Percentiles rank a stretch among this genome's conserved stretches.
These are phyloP conservation scores for Fusarium newnesense DNA, from an alignment of 2,329 filamentous ascomycete species.

Conservation along the genomic window DNA sequence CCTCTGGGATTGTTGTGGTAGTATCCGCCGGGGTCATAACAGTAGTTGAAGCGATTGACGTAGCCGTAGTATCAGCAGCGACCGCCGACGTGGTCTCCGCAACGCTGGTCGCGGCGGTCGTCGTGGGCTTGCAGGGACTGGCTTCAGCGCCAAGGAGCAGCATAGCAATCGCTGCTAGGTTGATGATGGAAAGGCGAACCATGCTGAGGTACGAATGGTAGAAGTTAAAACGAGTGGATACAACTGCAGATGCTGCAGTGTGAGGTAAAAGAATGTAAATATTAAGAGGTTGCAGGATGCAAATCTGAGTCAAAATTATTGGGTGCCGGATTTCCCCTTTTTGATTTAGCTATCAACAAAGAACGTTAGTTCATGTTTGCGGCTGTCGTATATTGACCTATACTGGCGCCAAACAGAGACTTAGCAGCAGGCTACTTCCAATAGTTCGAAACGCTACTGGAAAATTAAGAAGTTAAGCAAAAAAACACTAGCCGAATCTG, in stretches of 20 bases:
- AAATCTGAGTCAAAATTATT: neutral
- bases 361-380: neutral
- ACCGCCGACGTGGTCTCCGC: neutral
- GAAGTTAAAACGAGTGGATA: neutral
- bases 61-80: neutral
- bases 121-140: neutral
- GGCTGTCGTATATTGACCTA: neutral
- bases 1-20: neutral
- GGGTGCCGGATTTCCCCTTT: neutral
- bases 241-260: neutral
- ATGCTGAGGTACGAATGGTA: neutral
- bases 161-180: neutral
- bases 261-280: neutral
- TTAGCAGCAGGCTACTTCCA: neutral
- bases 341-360: neutral
- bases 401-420: neutral
- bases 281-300: neutral
- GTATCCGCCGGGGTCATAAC: neutral
- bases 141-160: neutral
- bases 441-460: neutral
- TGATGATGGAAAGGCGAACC: neutral
- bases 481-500: accelerated
- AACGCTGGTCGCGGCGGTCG: neutral
- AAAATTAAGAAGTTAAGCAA: neutral
- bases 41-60: neutral